Conservation (phyloP, 495 filamentous ascomycete genomes). For the Neurospora intermedia region DNA sequence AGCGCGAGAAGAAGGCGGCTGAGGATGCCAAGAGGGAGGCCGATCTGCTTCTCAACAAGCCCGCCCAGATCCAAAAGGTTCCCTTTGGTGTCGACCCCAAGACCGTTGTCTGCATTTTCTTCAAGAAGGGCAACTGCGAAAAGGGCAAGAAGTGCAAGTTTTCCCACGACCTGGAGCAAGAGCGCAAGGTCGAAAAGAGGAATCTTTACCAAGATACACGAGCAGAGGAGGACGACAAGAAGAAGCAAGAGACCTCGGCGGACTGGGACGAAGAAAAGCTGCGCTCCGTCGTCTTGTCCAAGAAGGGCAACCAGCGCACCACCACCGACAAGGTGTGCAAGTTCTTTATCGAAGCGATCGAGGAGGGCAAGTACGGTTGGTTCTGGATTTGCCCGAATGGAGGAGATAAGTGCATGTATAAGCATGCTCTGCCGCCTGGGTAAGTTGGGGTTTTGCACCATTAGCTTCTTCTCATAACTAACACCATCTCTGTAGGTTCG, state of each 20-base stretch:
- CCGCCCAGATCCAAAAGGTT: slow-evolving; percentile 89
- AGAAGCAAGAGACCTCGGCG: slow-evolving; percentile 86
- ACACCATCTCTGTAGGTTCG: slow-evolving; percentile 48
- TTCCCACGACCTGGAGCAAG: slow-evolving; percentile 78
- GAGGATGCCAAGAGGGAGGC: slow-evolving; percentile 71
- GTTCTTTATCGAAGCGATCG: slow-evolving; percentile 94
- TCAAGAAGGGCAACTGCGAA: slow-evolving; percentile 92
- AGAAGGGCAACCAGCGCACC: slow-evolving; percentile 93
- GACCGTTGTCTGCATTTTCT: slow-evolving; percentile 93
- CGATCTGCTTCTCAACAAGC: slow-evolving; percentile 79
- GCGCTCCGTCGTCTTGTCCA: slow-evolving; percentile 77
- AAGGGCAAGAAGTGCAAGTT: slow-evolving; percentile 99
- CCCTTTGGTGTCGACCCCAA: slow-evolving; percentile 97
- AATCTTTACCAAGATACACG: slow-evolving; percentile 82
- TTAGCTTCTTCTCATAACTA: slow-evolving; percentile 15
- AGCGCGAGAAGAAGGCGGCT: slow-evolving; percentile 73
- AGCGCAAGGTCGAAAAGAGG: slow-evolving; percentile 87
- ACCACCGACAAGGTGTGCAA: slow-evolving; percentile 99
- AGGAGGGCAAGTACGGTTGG: slow-evolving; percentile 98
- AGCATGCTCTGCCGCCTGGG: slow-evolving; percentile 88
- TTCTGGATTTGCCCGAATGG: slow-evolving; percentile 98
- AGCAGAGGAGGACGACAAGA: slow-evolving; percentile 62
- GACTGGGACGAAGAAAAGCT: slow-evolving; percentile 98
- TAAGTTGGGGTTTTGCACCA: slow-evolving; percentile 31
- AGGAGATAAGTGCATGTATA: slow-evolving; percentile 97